Base-by-base conservation (phyloP, 257 asterid genomes). In the Solanum tarijense region DNA sequence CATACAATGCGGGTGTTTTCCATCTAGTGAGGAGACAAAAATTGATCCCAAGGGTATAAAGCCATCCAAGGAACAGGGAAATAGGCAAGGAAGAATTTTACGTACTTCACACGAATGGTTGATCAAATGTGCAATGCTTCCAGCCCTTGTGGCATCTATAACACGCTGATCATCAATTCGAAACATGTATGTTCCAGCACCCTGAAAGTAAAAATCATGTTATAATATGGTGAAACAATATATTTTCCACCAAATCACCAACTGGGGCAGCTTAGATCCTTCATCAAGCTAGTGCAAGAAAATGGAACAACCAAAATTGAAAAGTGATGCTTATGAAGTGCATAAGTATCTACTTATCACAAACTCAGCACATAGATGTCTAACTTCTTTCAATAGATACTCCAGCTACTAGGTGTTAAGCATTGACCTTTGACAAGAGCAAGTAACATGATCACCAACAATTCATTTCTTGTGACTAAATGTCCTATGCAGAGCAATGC, bases 141-240 rank as follows among this genome's bases (percentile, higher is more conserved):
- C 99, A 0, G 98, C 98, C 89, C 94, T 94, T 91, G 99, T 97
- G 87, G 99, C 99, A 91, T 97, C 99, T 86, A 96, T 92, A 38
- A 97, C 99, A 86, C 96, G 97, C 75, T 93, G 93, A 88, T 96
- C 99, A 90, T 95, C 98, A 86, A 97, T 92, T 76, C 99, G 93
- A 79, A 97, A 97, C 99, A 97, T 96, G 91, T 97, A 97, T 41
- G 99, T 97, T 89, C 99, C 99, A 91, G 99, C 99, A 87, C 99
- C 99, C 99, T 97, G 96, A 89, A 84, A 5, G 76, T 31, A 83
- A 35, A 90, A 86, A 89, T 1, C 86, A 48, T 46, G 73, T 55
- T 34, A 73, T 52, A 16, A 46, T 86, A 7, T 31, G 36, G 74
- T 16, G 83, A 31, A 46, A 86, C 74, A 74, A 86, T 32, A 58